Evolutionary conservation across 768 basidiomycete genomes (phyloP).

Genomic region (Amanita polypyramis): DNA sequence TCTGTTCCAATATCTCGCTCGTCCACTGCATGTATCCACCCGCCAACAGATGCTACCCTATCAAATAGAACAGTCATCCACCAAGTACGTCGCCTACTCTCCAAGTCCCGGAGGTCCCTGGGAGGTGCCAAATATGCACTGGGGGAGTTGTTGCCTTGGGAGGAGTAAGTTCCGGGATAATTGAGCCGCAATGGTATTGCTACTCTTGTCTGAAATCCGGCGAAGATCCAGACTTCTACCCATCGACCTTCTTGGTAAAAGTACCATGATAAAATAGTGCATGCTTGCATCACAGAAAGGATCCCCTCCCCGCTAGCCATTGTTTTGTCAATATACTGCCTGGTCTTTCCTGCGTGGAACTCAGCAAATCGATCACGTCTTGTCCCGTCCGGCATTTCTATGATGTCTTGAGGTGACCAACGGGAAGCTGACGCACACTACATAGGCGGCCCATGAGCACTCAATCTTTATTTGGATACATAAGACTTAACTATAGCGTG

Average conservation of each 20-base stretch:
- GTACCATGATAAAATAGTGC: constrained; percentile 81
- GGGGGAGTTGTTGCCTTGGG: constrained; percentile 55
- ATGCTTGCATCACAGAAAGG: constrained; percentile 80
- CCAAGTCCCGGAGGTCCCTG: constrained; percentile 63
- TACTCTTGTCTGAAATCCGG: constrained; percentile 74
- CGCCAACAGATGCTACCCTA: constrained; percentile 69
- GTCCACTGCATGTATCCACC: constrained; percentile 81
- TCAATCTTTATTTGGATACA: constrained; percentile 11
- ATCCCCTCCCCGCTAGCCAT: constrained; percentile 88
- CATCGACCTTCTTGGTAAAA: constrained; percentile 84
- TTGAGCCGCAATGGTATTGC: constrained; percentile 76
- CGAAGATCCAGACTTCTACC: constrained; percentile 91
- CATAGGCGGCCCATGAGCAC: constrained; percentile 1
- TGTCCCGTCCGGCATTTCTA: constrained; percentile 62
- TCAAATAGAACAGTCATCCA: constrained; percentile 89
- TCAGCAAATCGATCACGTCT: constrained; percentile 82
- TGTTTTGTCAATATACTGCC: constrained; percentile 78
- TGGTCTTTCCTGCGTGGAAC: constrained; percentile 79
- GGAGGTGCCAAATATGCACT: constrained; percentile 77
- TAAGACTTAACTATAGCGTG: constrained; percentile 70
- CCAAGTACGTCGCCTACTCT: constrained; percentile 76
- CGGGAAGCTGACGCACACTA: constrained; percentile 79
- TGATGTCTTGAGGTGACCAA: constrained; percentile 64
- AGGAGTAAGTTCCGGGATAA: constrained; percentile 76
- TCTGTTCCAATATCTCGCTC: constrained; percentile 82